Percentiles rank a stretch among this genome's conserved stretches.
These are phyloP conservation scores for Phaffia tasmanica DNA, from an alignment of 768 basidiomycete species.

Conservation along the genomic window DNA sequence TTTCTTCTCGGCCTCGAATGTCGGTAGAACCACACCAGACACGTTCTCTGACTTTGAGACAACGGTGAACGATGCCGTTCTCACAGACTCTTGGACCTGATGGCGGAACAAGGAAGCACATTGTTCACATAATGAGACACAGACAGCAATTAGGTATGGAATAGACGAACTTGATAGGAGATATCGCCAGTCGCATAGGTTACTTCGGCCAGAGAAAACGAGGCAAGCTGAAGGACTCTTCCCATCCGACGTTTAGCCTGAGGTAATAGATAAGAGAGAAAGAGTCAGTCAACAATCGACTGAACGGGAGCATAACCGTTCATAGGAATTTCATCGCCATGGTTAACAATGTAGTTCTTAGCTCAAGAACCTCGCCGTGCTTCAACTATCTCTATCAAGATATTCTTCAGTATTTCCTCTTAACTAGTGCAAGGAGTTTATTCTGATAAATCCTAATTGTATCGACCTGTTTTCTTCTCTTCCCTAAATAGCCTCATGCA, in stretches of 20 bases:
- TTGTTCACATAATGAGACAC: not conserved
- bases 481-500: not conserved
- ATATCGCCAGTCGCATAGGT: slow-evolving; percentile 93
- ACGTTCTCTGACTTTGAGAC: slow-evolving; percentile 96
- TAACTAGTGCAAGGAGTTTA: not conserved
- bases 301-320: not conserved
- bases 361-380: not conserved
- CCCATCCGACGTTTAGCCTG: slow-evolving; percentile 99
- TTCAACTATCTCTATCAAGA: not conserved
- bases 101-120: not conserved
- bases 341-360: not conserved
- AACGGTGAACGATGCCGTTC: slow-evolving; percentile 80
- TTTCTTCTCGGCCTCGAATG: slow-evolving; percentile 77
- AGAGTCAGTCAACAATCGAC: not conserved
- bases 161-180: slow-evolving; percentile 54
- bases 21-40: slow-evolving; percentile 86
- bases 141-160: not conserved
- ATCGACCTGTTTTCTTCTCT: not conserved
- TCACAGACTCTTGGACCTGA: slow-evolving; percentile 81
- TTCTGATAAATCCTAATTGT: not conserved
- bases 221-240: slow-evolving; percentile 93
- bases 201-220: slow-evolving; percentile 97
- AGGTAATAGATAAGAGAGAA: not conserved
- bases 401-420: too few species aligned
- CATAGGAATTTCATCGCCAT: not conserved